Base-by-base conservation (phyloP, 2,329 filamentous ascomycete species). In the Clarireedia paspali region DNA sequence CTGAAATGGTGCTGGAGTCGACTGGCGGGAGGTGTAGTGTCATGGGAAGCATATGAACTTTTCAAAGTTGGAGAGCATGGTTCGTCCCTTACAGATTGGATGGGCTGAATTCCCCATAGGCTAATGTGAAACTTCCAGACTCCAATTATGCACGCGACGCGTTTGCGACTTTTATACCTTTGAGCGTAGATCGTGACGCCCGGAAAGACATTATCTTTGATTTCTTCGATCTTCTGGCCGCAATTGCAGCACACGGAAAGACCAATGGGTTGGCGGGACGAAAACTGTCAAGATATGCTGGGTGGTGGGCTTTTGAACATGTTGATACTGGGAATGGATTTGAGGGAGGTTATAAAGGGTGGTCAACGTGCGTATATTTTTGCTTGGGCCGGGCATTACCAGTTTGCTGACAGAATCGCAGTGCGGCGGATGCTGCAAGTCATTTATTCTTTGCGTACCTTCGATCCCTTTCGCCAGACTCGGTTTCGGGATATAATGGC, bases 1-100 rank as follows among this genome's bases (percentile, higher is more conserved):
- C 79, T 94, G 62, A 99, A 97, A 76, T 99, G 94, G 94, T 97
- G 92, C 72, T 99, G 94, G 94, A 91, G 89, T 70, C 84, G 94
- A 73, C 77, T 99, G 50, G 83, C 87, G 44, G 90, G 91, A 57
- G 94, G 94, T 67, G 85, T 99, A 14, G 91, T 99, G 38, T 91
- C 90, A 57, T 97, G 94, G 94, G 91, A 96, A 67, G 90, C 90
- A 44, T 99, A 99, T 69, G 91, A 97, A 70, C 80, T 95, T 23
- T 99, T 99, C 78, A 91, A 88, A 67, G 86, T 95, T 62, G 94
- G 94, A 69, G 94, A 99, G 75, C 83, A 87, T 77, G 91, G 91
- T 95, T 80, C 62, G 73, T 64, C 27, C 3, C 27, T 30, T 30
- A 5, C 27, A 30, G 27, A 10, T 9, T 12, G 27, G 27, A 10